Evolutionary conservation across 495 filamentous ascomycete genomes (phyloP).

Genomic region (Aspergillus leporis): DNA sequence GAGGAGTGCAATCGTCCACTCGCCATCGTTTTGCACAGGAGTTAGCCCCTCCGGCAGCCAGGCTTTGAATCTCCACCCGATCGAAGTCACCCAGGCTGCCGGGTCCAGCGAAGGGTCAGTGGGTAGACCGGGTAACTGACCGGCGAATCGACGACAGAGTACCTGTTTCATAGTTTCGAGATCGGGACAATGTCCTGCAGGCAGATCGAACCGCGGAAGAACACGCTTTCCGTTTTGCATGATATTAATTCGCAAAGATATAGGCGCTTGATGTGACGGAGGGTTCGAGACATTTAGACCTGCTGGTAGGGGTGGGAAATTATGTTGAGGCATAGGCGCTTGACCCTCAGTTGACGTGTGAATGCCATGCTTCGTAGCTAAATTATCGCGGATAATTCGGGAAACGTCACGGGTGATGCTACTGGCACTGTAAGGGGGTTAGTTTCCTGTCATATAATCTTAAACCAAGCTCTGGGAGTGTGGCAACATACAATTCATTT

Average conservation of each 20-base stretch:
- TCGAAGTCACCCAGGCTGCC: slow-evolving; percentile 16
- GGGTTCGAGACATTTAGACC: slow-evolving; percentile 4
- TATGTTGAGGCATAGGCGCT: slow-evolving; percentile 19
- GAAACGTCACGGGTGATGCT: slow-evolving; percentile 46
- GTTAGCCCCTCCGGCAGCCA: slow-evolving; percentile 45
- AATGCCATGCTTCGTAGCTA: slow-evolving; percentile 29
- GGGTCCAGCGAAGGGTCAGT: slow-evolving; percentile 19
- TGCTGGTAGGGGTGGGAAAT: slow-evolving; percentile 17
- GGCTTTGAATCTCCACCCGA: slow-evolving; percentile 40
- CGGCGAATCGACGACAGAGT: slow-evolving; percentile 35
- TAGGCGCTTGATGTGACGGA: slow-evolving; percentile 20
- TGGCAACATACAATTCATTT: slow-evolving; percentile 43
- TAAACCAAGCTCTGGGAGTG: background rate
- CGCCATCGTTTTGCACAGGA: slow-evolving; percentile 38
- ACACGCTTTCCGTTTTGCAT: slow-evolving; percentile 44
- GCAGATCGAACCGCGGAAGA: slow-evolving; percentile 39
- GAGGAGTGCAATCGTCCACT: slow-evolving; percentile 46
- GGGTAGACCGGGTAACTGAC: slow-evolving; percentile 32
- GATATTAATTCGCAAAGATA: slow-evolving; percentile 43
- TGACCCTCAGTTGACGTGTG: slow-evolving; percentile 16
- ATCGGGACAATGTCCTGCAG: slow-evolving; percentile 37
- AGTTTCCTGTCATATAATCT: background rate
- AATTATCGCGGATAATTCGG: slow-evolving; percentile 43
- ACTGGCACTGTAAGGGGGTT: slow-evolving; percentile 36
- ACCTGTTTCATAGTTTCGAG: slow-evolving; percentile 32